These are phyloP conservation scores for Globisporangium cystogenes DNA, from an alignment of 352 stramenopile species.

Conservation along the genomic window DNA sequence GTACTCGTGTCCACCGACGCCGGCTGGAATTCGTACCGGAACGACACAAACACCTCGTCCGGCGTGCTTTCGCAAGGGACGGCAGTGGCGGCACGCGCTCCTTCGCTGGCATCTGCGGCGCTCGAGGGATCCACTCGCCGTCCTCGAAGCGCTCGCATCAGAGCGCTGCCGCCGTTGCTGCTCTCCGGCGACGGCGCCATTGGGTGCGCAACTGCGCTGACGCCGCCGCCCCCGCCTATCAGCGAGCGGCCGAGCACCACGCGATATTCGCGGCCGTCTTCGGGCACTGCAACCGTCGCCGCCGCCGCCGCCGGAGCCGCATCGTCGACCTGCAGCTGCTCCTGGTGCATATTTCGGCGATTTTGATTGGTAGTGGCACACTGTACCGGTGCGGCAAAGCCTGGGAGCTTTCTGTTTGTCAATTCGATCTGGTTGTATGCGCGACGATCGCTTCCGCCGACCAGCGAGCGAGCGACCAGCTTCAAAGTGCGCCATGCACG, in stretches of 20 bases:
- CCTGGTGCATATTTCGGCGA: too few species aligned
- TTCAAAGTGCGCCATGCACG: too few species aligned
- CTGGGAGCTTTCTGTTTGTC: too few species aligned
- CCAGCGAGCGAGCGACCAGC: too few species aligned
- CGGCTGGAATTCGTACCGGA: constrained; percentile 83
- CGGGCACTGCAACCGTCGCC: constrained; percentile 8
- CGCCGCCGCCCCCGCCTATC: neutral
- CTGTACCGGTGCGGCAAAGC: too few species aligned
- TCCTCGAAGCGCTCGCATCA: constrained; percentile 6
- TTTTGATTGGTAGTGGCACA: too few species aligned
- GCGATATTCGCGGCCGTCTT: constrained; percentile 49
- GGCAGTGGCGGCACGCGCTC: neutral
- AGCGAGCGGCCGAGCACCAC: constrained; percentile 53
- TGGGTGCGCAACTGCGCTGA: neutral
- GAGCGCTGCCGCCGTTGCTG: neutral
- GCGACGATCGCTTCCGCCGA: too few species aligned
- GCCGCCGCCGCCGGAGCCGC: neutral
- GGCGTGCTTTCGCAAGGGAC: neutral
- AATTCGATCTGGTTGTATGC: too few species aligned
- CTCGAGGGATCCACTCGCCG: neutral
- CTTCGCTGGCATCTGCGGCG: neutral
- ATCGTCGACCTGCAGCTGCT: too few species aligned
- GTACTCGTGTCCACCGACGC: constrained; percentile 67
- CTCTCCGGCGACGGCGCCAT: constrained; percentile 1
- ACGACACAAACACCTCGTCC: constrained; percentile 39